Conservation (phyloP, 768 basidiomycete species). For the Phlebiopsis flavidoalba region DNA sequence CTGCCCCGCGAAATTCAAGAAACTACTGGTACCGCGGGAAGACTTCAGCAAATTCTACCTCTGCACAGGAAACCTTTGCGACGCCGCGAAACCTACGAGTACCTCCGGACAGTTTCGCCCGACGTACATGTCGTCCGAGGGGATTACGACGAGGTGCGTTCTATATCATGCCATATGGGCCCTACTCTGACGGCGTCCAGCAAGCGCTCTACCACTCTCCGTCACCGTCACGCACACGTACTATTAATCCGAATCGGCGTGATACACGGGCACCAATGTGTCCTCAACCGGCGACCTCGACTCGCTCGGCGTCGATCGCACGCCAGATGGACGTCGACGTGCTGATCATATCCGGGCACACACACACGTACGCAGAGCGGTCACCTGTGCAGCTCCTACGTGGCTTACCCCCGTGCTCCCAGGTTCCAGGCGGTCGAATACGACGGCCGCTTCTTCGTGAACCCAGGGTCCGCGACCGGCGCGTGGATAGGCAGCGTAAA, state of each 20-base stretch:
- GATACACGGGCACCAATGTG: slow-evolving; percentile 90
- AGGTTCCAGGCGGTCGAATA: slow-evolving; percentile 95
- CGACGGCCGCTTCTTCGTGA: slow-evolving; percentile 90
- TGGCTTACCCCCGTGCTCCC: background rate
- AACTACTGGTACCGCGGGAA: slow-evolving; percentile 85
- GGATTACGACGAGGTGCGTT: slow-evolving; percentile 88
- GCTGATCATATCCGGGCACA: slow-evolving; percentile 87
- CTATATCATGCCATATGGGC: background rate
- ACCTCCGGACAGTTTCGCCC: slow-evolving; percentile 87
- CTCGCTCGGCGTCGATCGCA: slow-evolving; percentile 80
- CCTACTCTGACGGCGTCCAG: slow-evolving; percentile 33
- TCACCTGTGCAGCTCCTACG: background rate
- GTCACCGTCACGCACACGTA: slow-evolving; percentile 74
- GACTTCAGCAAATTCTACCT: slow-evolving; percentile 96
- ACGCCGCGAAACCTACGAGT: slow-evolving; percentile 97
- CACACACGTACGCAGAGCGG: slow-evolving; percentile 70
- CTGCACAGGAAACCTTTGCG: slow-evolving; percentile 96
- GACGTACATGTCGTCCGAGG: slow-evolving; percentile 91
- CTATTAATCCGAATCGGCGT: slow-evolving; percentile 90
- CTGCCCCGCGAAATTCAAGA: slow-evolving; percentile 96
- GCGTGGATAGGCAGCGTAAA: slow-evolving; percentile 82
- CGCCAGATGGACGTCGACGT: slow-evolving; percentile 98
- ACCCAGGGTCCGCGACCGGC: slow-evolving; percentile 92
- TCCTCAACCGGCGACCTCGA: slow-evolving; percentile 92
- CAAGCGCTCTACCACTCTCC: slow-evolving; percentile 74